phyloP scores from a whole-genome alignment of 2,329 filamentous ascomycete species.

The Polytolypa hystricis region DNA sequence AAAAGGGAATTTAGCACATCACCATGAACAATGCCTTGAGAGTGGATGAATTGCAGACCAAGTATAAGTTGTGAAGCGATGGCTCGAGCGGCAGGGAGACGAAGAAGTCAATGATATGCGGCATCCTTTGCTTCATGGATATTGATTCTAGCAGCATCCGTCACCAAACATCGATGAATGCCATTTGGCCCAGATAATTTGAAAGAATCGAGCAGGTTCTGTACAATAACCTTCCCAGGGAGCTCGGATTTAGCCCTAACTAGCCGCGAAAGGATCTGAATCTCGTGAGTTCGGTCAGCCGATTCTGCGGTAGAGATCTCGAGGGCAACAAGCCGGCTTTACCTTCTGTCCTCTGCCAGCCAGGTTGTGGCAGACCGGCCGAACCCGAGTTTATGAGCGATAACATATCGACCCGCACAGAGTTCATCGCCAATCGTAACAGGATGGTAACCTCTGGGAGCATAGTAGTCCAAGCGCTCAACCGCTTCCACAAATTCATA shows the following conservation, averaged over 20 bases:
- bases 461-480: conserved; percentile 9
- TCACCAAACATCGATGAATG: conserved; percentile 15
- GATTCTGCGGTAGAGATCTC: conserved; percentile 10
- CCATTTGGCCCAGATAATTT: conserved; percentile 15
- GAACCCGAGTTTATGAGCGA: conserved; percentile 13
- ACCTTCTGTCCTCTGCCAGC: conserved; percentile 10
- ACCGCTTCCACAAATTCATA: conserved; percentile 7
- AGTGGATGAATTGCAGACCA: conserved; percentile 18
- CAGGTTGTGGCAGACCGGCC: conserved; percentile 12
- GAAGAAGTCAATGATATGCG: conserved; percentile 11
- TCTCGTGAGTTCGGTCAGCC: conserved; percentile 6
- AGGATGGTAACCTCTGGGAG: conserved; percentile 9
- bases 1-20: conserved; percentile 11
- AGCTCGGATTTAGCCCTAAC: conserved; percentile 2
- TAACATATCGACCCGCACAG: conserved; percentile 8
- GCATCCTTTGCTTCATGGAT: conserved; percentile 13
- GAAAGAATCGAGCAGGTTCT: conserved; percentile 14
- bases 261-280: conserved; percentile 10
- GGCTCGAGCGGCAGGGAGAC: conserved; percentile 12
- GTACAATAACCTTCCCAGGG: conserved; percentile 11
- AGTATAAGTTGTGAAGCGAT: conserved; percentile 15
- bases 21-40: conserved; percentile 18
- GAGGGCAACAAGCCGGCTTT: conserved; percentile 8
- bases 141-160: conserved; percentile 12
- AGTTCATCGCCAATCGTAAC: conserved; percentile 8